phyloP scores from a whole-genome alignment of 2,329 filamentous ascomycete species.

The Tolypocladium sp. region DNA sequence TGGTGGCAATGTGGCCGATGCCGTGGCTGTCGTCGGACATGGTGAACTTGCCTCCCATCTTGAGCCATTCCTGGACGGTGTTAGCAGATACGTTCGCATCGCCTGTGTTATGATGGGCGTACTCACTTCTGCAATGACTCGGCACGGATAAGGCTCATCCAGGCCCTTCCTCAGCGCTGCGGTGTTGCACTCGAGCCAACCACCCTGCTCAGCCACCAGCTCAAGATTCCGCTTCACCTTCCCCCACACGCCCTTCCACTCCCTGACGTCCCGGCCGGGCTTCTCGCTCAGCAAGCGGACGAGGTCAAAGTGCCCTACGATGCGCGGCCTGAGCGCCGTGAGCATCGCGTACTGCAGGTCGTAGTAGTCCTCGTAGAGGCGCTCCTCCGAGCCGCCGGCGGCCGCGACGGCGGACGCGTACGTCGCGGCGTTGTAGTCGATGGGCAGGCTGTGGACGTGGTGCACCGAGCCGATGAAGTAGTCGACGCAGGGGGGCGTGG shows the following conservation, averaged over 20 bases:
- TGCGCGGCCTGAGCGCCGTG: conserved; percentile 54
- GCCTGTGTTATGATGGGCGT: background rate
- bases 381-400: conserved; percentile 49
- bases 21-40: conserved; percentile 94
- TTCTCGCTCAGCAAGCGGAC: conserved; percentile 70
- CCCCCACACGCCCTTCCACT: conserved; percentile 60
- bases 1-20: conserved; percentile 75
- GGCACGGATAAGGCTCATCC: conserved; percentile 78
- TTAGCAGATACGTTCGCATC: background rate
- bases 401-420: conserved; percentile 45
- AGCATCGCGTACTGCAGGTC: conserved; percentile 83
- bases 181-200: conserved; percentile 83
- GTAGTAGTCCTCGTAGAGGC: conserved; percentile 77
- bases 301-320: conserved; percentile 93
- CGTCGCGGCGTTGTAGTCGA: conserved; percentile 68
- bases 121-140: conserved; percentile 64
- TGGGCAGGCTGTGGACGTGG: conserved; percentile 77
- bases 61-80: conserved; percentile 55
- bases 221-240: conserved; percentile 65
- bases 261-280: conserved; percentile 50
- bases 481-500: conserved; percentile 57
- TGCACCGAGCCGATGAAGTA: conserved; percentile 92
- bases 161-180: conserved; percentile 83
- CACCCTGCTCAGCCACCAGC: conserved; percentile 63
- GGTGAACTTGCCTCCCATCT: conserved; percentile 71